phyloP scores from a whole-genome alignment of 306 rosid species.

The Cicer yamashitae region DNA sequence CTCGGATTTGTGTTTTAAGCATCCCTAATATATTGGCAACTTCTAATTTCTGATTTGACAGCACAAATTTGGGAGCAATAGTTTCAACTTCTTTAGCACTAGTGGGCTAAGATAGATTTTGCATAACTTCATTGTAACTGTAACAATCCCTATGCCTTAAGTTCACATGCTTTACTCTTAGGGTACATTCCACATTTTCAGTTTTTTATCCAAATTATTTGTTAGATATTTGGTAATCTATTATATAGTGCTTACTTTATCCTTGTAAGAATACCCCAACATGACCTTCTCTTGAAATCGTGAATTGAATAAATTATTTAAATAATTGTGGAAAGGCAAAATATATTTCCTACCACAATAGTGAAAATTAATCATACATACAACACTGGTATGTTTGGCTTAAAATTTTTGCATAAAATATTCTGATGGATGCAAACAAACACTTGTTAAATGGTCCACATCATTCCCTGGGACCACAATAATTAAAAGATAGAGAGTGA shows the following conservation, averaged over 20 bases:
- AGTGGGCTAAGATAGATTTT: not conserved
- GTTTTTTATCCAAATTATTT: constrained; percentile 8
- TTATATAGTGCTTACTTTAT: not conserved
- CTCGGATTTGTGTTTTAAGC: no score
- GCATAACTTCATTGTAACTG: constrained; percentile 20
- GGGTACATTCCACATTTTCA: not conserved
- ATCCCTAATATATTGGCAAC: not conserved
- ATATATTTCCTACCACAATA: constrained; percentile 31
- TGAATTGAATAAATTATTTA: constrained; percentile 20
- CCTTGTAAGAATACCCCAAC: constrained; percentile 22
- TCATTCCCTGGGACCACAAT: constrained; percentile 48
- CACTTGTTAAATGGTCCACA: constrained; percentile 48
- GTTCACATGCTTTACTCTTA: constrained; percentile 8
- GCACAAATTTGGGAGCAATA: not conserved
- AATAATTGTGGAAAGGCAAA: constrained; percentile 23
- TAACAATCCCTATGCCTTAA: not conserved
- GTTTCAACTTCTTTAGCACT: no score
- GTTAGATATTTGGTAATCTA: constrained; percentile 16
- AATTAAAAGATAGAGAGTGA: constrained; percentile 30
- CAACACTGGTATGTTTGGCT: constrained; percentile 31
- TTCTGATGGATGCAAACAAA: constrained; percentile 26
- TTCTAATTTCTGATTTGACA: constrained; percentile 6
- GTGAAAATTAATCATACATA: constrained; percentile 28
- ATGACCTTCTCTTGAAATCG: constrained; percentile 27
- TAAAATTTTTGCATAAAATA: constrained; percentile 42